Conservation (phyloP, 768 basidiomycete species). For the Mycena galopus region DNA sequence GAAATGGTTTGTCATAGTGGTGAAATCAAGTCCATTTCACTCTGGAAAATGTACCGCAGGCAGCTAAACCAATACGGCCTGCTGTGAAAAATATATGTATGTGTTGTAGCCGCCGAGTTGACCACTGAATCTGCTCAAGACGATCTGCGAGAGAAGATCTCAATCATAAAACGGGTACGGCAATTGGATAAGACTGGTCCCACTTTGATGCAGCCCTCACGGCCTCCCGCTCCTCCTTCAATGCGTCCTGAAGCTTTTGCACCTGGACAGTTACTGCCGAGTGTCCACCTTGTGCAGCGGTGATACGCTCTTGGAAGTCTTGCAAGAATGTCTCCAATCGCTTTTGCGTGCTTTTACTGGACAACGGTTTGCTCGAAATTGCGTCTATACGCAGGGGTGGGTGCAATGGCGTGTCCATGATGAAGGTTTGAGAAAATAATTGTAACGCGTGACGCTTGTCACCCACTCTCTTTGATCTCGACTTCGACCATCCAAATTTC, state of each 20-base stretch:
- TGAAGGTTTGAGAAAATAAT: background rate
- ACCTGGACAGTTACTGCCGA: constrained; percentile 70
- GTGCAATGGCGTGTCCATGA: constrained; percentile 63
- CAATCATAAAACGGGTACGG: background rate
- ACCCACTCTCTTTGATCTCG: no score
- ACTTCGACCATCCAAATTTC: no score
- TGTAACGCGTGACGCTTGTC: no score
- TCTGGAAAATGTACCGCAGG: no score
- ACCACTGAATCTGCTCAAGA: background rate
- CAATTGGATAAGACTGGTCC: background rate
- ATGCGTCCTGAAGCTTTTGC: constrained; percentile 65
- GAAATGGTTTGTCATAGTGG: no score
- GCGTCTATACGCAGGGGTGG: constrained; percentile 64
- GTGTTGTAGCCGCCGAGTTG: no score
- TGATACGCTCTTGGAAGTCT: constrained; percentile 62
- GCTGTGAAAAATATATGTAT: no score
- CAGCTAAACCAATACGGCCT: no score
- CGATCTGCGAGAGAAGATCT: background rate
- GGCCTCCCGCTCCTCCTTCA: constrained; percentile 61
- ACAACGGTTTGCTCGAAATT: constrained; percentile 50
- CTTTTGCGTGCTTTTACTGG: constrained; percentile 55
- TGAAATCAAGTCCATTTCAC: no score
- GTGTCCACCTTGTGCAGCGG: constrained; percentile 63
- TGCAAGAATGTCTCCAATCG: constrained; percentile 60
- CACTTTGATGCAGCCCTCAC: constrained; percentile 36